phyloP scores from a whole-genome alignment of 176 grass and related monocot species.

The Paspalum notatum region DNA sequence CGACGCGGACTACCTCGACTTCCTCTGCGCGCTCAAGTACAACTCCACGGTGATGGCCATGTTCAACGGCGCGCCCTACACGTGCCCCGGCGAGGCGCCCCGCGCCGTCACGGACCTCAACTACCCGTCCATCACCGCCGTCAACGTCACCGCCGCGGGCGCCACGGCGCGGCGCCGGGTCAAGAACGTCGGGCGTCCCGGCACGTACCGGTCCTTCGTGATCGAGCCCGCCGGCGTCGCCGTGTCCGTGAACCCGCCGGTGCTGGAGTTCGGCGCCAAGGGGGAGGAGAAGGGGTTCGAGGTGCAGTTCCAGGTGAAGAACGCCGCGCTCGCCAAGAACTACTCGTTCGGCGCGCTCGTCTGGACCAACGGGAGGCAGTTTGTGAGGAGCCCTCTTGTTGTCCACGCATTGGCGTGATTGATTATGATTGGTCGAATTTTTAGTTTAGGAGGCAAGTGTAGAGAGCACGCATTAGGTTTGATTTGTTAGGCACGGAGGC shows the following conservation, averaged over 20 bases:
- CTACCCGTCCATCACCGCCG: slow-evolving; percentile 72
- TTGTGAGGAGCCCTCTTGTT: slow-evolving; percentile 62
- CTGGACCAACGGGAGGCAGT: slow-evolving; percentile 63
- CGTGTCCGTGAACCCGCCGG: slow-evolving; percentile 44
- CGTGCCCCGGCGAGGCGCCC: slow-evolving; percentile 47
- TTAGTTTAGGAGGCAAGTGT: background rate
- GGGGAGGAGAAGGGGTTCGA: slow-evolving; percentile 78
- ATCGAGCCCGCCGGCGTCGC: slow-evolving; percentile 46
- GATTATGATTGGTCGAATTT: background rate
- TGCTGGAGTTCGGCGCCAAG: slow-evolving; percentile 34
- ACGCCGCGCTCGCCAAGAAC: slow-evolving; percentile 8
- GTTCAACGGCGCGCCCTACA: slow-evolving; percentile 51
- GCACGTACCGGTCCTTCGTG: slow-evolving; percentile 51
- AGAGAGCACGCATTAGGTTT: slow-evolving; percentile 20
- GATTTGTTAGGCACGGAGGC: slow-evolving; percentile 14
- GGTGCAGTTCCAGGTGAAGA: slow-evolving; percentile 35
- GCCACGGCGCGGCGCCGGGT: slow-evolving; percentile 48
- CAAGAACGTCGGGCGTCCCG: slow-evolving; percentile 64
- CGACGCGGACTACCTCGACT: slow-evolving; percentile 62
- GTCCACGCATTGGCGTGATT: slow-evolving; percentile 29
- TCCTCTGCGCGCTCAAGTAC: slow-evolving; percentile 70
- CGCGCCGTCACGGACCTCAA: slow-evolving; percentile 54
- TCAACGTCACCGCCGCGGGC: slow-evolving; percentile 35
- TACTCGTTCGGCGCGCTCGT: slow-evolving; percentile 58
- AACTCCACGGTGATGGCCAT: slow-evolving; percentile 43